Base-by-base conservation (phyloP, 371 early-diverging fungal genomes). In the Apophysomyces variabilis region DNA sequence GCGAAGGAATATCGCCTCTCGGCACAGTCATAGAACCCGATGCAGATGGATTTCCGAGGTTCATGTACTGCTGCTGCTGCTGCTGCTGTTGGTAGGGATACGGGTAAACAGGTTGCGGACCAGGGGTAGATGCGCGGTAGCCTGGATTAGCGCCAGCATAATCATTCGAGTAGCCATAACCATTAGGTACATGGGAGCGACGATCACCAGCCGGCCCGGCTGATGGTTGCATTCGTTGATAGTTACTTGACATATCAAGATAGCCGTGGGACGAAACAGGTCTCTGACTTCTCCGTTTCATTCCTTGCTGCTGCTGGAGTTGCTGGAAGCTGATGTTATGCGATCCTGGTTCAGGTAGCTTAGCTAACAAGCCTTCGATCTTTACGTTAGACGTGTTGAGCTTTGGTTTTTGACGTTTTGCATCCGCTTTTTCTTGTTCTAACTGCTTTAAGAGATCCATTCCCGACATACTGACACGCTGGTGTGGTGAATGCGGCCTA, bases 251-350 rank as follows among this genome's bases (percentile, higher is more conserved):
- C 61, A 61, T 61, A 12, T 61, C 61, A 12, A 61, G 61, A 46
- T 61, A 61, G 26, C 61, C 61, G 18, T 61, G 46, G 14, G 61
- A 32, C 11, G 61, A 61, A 14, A 61, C 47, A 11, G 61, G 61
- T n/a, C 61, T 43, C 47, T 61, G 61, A 26, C 61, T 54, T 65
- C 58, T 61, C 16, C 58, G 57, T 16, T 56, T 47, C 39, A 44
- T 43, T 65, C 65, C 44, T 38, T 71, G 61, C 26, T 72, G 69
- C 26, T 72, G 69, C 9, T 78, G 69, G 38, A 79, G 63, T 44
- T 76, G 76, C 38, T 83, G 83, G 56, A 83, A 83, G 47, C 74
- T 79, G 26, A 78, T 72, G 41, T 70, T 82, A 38, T 78, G 78
- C 13, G 80, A 67, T 3, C 83, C 83, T 1, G 80, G 73, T 57